Base-by-base conservation (phyloP, 1,284 basidiomycete species). In the Fomitopsis betulina region DNA sequence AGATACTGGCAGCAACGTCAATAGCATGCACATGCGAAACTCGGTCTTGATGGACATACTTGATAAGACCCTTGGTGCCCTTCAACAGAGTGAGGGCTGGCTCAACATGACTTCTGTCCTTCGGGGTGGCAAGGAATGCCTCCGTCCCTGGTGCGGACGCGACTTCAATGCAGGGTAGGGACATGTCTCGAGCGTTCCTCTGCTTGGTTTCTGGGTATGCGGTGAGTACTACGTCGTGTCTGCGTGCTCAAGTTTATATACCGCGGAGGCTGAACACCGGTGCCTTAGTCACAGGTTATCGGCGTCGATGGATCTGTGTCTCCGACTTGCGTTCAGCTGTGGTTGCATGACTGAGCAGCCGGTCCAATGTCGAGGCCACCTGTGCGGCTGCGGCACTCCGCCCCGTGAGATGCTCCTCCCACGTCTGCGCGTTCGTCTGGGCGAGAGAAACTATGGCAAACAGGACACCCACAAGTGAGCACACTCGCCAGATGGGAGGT, bases 121-220 rank as follows among this genome's bases (percentile, higher is more conserved):
- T 53, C 15, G 58, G 63, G 19, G 54, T 54, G 10, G 54, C 54
- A 21, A 53, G 54, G 39, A 62, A 56, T 4, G 57, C 59, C 21
- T 62, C 60, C 6, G 51, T 49, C 19, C 56, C 52, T 1, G 58
- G 49, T 19, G 56, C 60, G 15, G 42, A 27, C 0, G 54, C 58
- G 43, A 65, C 35, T 56, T 65, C 64, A 21, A 65, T 33, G 33
- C 59, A 61, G 5, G 62, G 64, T 6, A 58, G 40, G n/a, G 60
- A 39, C 62, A 65, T 65, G n/a, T n/a, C n/a, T n/a, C n/a, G n/a
- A n/a, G n/a, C n/a, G n/a, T n/a, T n/a, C n/a, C n/a, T n/a, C n/a
- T n/a, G 21, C 33, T 17, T 43, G 9, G 23, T 53, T n/a, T 39
- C 51, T 53, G 51, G 23, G 42, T 23, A 30, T 47, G 45, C 23